A percentile compares a stretch with the other conserved stretches of the same genome.
Evolutionary conservation across 108 stramenopile genomes (phyloP).

Genomic region (Cyclostephanos invisitatus): DNA sequence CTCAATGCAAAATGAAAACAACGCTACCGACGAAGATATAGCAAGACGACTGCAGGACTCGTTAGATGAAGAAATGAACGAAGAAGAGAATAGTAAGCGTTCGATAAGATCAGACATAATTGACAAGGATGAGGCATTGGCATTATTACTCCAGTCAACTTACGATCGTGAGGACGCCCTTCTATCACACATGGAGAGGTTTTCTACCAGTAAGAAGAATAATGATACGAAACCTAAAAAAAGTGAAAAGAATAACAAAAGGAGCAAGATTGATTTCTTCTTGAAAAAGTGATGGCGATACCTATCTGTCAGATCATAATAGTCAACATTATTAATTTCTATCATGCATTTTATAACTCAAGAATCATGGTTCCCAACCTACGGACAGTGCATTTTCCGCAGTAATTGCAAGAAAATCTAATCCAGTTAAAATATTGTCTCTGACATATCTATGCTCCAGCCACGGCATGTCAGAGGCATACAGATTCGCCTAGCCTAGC

Average conservation of each 20-base stretch:
- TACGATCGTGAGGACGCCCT: conserved; percentile 65
- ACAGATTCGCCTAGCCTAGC: too few species aligned
- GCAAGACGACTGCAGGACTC: conserved; percentile 25
- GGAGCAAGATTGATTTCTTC: conserved; percentile 43
- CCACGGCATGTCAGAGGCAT: too few species aligned
- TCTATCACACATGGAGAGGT: conserved; percentile 48
- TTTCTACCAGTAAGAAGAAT: conserved; percentile 26
- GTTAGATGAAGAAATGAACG: conserved; percentile 10
- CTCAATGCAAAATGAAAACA: neutral
- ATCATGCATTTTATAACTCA: too few species aligned
- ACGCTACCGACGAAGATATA: conserved; percentile 29
- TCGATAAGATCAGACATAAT: conserved; percentile 15
- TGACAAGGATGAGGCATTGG: conserved; percentile 62
- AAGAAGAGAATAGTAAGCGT: neutral
- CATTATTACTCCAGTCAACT: conserved; percentile 63
- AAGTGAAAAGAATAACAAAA: conserved; percentile 6
- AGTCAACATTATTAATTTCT: too few species aligned
- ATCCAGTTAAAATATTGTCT: too few species aligned
- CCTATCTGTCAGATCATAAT: neutral
- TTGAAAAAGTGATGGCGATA: conserved; percentile 9
- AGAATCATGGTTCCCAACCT: too few species aligned
- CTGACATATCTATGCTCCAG: too few species aligned
- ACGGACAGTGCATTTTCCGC: too few species aligned
- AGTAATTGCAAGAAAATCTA: too few species aligned
- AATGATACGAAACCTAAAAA: conserved; percentile 15